A percentile compares a stretch with the other conserved stretches of the same genome.
These are phyloP conservation scores for Malus sylvestris DNA, from an alignment of 306 rosid genomes.

Conservation along the genomic window DNA sequence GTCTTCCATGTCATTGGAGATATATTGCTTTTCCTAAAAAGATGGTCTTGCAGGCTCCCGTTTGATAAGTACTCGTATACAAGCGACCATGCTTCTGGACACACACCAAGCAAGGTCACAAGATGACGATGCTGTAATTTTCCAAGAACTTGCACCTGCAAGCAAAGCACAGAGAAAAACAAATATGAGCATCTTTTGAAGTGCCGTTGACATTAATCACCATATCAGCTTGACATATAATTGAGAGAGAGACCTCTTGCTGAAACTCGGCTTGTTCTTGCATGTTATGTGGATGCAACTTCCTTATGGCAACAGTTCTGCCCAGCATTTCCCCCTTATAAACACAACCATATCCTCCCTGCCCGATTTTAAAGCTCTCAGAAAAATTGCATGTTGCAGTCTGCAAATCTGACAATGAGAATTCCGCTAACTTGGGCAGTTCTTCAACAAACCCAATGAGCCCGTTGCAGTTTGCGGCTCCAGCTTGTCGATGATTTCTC, in stretches of 20 bases:
- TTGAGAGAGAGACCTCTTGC: slow-evolving; percentile 47
- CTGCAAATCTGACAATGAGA: slow-evolving; percentile 60
- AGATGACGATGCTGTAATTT: slow-evolving; percentile 78
- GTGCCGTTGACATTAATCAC: not conserved
- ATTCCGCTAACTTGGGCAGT: slow-evolving; percentile 50
- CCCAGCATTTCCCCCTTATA: slow-evolving; percentile 86
- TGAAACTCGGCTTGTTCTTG: slow-evolving; percentile 63
- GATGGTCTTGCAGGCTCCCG: slow-evolving; percentile 71
- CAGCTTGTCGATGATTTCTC: slow-evolving; percentile 49
- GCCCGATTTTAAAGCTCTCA: slow-evolving; percentile 58
- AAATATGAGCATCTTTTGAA: not conserved
- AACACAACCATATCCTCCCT: slow-evolving; percentile 67
- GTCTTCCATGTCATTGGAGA: slow-evolving; percentile 60
- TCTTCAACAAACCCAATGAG: slow-evolving; percentile 42
- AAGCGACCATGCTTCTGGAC: slow-evolving; percentile 79
- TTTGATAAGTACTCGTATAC: slow-evolving; percentile 73
- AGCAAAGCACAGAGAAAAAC: slow-evolving; percentile 17
- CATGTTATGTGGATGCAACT: slow-evolving; percentile 49
- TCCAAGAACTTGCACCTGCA: slow-evolving; percentile 76
- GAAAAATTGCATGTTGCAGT: slow-evolving; percentile 79
- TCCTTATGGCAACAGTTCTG: slow-evolving; percentile 68
- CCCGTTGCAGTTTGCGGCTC: slow-evolving; percentile 37
- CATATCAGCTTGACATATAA: not conserved
- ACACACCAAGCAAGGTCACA: slow-evolving; percentile 75
- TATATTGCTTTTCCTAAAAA: slow-evolving; percentile 47